A percentile compares a stretch with the other conserved stretches of the same genome.
phyloP scores from a whole-genome alignment of 1,284 basidiomycete species.

The Xerocomus cyaneibrunnescens region DNA sequence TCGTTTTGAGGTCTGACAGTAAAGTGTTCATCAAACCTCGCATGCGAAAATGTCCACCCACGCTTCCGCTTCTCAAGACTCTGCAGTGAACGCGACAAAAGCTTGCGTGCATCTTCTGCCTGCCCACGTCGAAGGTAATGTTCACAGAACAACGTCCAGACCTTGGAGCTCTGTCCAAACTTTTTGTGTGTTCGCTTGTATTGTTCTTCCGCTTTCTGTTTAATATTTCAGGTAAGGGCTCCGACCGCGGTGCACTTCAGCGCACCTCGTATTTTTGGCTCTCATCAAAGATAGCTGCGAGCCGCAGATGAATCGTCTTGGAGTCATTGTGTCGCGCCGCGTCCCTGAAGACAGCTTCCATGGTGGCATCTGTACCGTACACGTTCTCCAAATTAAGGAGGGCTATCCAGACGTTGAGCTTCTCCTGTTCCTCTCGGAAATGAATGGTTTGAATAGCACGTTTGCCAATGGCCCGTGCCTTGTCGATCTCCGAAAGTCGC shows the following conservation, averaged over 20 bases:
- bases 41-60: conserved; percentile 43
- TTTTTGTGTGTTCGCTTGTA: conserved; percentile 87
- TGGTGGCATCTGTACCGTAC: conserved; percentile 83
- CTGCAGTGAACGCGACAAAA: conserved; percentile 89
- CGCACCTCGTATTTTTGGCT: conserved; percentile 79
- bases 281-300: conserved; percentile 84
- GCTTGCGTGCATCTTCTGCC: conserved; percentile 78
- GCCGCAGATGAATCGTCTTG: conserved; percentile 83
- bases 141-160: conserved; percentile 89
- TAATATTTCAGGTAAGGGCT: conserved; percentile 6
- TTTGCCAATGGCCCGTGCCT: conserved; percentile 85
- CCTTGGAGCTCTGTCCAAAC: conserved; percentile 88
- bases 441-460: conserved; percentile 88
- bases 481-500: conserved; percentile 93
- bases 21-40: conserved; percentile 3
- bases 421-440: conserved; percentile 96
- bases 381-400: conserved; percentile 93
- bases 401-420: conserved; percentile 97
- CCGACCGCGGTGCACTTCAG: conserved; percentile 2
- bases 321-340: conserved; percentile 91
- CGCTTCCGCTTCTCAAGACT: conserved; percentile 95
- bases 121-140: conserved; percentile 73
- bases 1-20: conserved; percentile 84
- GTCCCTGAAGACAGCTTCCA: conserved; percentile 85
- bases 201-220: conserved; percentile 83